Conservation (phyloP, 805 yeast genomes). For the Starmerella floricola region DNA sequence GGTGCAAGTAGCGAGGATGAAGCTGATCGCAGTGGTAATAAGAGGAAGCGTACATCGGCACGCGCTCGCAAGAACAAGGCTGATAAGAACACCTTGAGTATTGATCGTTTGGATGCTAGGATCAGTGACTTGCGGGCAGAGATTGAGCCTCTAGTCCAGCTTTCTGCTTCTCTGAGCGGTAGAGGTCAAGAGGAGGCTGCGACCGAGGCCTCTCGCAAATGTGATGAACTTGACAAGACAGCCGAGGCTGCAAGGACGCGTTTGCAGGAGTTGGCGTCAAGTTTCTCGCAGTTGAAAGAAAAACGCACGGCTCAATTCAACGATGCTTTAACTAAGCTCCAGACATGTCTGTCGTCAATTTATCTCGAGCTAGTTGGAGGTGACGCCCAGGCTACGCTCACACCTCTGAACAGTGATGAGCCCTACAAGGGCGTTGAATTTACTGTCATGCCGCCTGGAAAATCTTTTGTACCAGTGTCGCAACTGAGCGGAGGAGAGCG, state of each 20-base stretch:
- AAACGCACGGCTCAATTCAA: conserved; percentile 53
- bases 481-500: conserved; percentile 92
- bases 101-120: conserved; percentile 9
- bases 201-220: background rate
- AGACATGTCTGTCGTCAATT: conserved; percentile 56
- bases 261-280: conserved; percentile 6
- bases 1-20: background rate
- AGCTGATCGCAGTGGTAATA: background rate
- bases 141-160: conserved; percentile 7
- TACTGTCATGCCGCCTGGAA: conserved; percentile 94
- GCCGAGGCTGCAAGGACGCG: conserved; percentile 10
- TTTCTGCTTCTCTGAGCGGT: background rate
- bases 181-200: background rate
- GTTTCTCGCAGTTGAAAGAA: conserved; percentile 47
- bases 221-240: conserved; percentile 1
- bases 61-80: background rate
- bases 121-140: conserved; percentile 2
- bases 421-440: conserved; percentile 82
- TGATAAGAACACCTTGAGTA: conserved; percentile 7
- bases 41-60: conserved; percentile 1
- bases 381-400: conserved; percentile 61
- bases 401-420: conserved; percentile 78
- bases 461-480: conserved; percentile 85
- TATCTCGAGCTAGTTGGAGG: conserved; percentile 79
- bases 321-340: conserved; percentile 64